Conservation (phyloP, 2,329 filamentous ascomycete species). For the Verruconis gallopava region DNA sequence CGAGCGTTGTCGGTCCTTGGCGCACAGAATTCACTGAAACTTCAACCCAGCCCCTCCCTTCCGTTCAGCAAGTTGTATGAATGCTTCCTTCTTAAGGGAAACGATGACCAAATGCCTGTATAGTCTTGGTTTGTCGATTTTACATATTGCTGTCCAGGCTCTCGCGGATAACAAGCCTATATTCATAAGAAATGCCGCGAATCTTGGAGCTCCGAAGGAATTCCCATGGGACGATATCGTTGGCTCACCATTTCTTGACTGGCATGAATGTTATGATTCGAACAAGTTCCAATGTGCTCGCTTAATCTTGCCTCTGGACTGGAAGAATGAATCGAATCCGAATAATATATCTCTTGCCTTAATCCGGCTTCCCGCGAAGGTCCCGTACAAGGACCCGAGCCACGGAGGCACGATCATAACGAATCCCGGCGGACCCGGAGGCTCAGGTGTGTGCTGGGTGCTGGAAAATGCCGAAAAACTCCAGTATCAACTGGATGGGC, state of each 20-base stretch:
- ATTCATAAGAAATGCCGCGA: too few relatives aligned
- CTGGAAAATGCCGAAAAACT: slow-evolving; percentile 9
- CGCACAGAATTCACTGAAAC: too few relatives aligned
- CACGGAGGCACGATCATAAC: slow-evolving; percentile 28
- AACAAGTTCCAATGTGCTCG: slow-evolving; percentile 36
- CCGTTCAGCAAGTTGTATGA: too few relatives aligned
- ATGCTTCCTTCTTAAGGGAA: too few relatives aligned
- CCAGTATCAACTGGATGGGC: slow-evolving; percentile 16
- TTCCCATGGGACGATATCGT: background rate
- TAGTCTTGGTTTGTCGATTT: too few relatives aligned
- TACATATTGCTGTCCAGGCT: too few relatives aligned
- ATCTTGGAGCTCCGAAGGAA: too few relatives aligned
- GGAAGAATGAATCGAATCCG: slow-evolving; percentile 24
- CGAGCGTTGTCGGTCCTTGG: too few relatives aligned
- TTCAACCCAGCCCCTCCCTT: too few relatives aligned
- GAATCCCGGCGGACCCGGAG: slow-evolving; percentile 3
- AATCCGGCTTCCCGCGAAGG: slow-evolving; percentile 31
- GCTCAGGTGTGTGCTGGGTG: slow-evolving; percentile 17
- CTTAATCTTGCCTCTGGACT: slow-evolving; percentile 36
- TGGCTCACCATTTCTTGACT: background rate
- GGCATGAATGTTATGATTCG: slow-evolving; percentile 28
- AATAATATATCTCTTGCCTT: slow-evolving; percentile 30
- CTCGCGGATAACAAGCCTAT: too few relatives aligned
- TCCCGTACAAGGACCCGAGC: slow-evolving; percentile 26
- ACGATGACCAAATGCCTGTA: too few relatives aligned